Conservation (phyloP, 2,329 filamentous ascomycete species). For the Beauveria medogensis region DNA sequence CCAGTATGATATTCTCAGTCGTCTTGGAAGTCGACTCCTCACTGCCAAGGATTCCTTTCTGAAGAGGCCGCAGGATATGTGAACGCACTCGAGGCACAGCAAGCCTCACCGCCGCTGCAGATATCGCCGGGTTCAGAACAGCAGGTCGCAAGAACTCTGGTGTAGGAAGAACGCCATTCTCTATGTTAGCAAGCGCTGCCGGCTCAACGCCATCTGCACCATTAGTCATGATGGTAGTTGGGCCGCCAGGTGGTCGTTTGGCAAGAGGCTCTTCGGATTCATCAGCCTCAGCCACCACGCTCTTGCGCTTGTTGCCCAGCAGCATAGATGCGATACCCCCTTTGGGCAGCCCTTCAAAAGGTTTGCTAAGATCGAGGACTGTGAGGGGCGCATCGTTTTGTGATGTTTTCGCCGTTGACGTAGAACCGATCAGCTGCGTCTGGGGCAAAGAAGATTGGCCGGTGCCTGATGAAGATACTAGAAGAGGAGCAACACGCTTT, state of each 20-base stretch:
- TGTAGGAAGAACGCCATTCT: conserved; percentile 55
- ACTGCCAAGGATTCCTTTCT: conserved; percentile 51
- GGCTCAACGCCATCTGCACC: conserved; percentile 70
- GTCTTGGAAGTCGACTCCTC: conserved; percentile 57
- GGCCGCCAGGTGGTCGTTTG: conserved; percentile 55
- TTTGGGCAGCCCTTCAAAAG: conserved; percentile 85
- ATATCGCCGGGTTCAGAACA: conserved; percentile 72
- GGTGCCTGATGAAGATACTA: conserved; percentile 83
- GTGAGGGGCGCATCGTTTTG: conserved; percentile 71
- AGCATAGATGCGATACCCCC: conserved; percentile 81
- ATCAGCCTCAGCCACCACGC: conserved; percentile 63
- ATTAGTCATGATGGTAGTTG: conserved; percentile 67
- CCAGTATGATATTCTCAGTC: conserved; percentile 68
- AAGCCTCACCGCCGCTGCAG: conserved; percentile 74
- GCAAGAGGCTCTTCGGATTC: conserved; percentile 55
- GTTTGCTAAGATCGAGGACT: conserved; percentile 83
- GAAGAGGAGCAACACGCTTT: conserved; percentile 84
- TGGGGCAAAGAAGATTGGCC: conserved; percentile 84
- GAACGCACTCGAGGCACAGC: conserved; percentile 80
- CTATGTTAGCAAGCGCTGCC: conserved; percentile 53
- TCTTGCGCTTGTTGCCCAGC: conserved; percentile 88
- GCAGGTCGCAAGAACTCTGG: conserved; percentile 85
- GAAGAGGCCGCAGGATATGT: conserved; percentile 74
- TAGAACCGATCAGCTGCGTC: conserved; percentile 72
- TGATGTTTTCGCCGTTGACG: conserved; percentile 49